Conservation (phyloP, 495 filamentous ascomycete genomes). For the Xylaria grammica region DNA sequence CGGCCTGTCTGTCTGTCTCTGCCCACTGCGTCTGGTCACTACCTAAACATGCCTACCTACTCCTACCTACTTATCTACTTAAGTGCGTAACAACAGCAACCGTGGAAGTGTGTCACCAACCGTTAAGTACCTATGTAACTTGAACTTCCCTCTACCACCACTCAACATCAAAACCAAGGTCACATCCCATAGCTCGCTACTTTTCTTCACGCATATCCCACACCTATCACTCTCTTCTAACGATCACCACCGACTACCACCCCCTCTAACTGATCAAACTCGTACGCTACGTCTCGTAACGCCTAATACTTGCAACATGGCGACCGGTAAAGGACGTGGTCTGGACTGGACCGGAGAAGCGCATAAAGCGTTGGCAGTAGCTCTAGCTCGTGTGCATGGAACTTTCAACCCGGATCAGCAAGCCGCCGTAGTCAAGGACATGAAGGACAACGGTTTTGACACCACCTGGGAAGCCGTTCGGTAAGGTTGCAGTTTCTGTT, state of each 20-base stretch:
- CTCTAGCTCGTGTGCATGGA: conserved; percentile 25
- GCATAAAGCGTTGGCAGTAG: conserved; percentile 34
- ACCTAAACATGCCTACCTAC: not conserved
- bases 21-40: not conserved
- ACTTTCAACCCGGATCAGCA: conserved; percentile 24
- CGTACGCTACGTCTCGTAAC: not conserved
- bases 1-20: conserved; percentile 1
- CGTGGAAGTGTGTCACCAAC: no score
- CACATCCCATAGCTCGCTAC: not conserved
- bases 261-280: not conserved
- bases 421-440: conserved; percentile 29
- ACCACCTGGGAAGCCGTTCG: conserved; percentile 43
- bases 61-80: not conserved
- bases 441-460: conserved; percentile 32
- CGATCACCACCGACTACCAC: no score
- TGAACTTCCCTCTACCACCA: not conserved
- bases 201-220: not conserved
- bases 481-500: conserved; percentile 33
- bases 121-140: no score
- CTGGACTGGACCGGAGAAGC: conserved; percentile 33
- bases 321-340: not conserved
- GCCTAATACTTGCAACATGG: not conserved
- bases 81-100: not conserved
- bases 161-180: not conserved
- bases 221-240: not conserved